A percentile compares a stretch with the other conserved stretches of the same genome.
These are phyloP conservation scores for Pseudonitzschia pungens DNA, from an alignment of 108 stramenopile genomes.

Conservation along the genomic window DNA sequence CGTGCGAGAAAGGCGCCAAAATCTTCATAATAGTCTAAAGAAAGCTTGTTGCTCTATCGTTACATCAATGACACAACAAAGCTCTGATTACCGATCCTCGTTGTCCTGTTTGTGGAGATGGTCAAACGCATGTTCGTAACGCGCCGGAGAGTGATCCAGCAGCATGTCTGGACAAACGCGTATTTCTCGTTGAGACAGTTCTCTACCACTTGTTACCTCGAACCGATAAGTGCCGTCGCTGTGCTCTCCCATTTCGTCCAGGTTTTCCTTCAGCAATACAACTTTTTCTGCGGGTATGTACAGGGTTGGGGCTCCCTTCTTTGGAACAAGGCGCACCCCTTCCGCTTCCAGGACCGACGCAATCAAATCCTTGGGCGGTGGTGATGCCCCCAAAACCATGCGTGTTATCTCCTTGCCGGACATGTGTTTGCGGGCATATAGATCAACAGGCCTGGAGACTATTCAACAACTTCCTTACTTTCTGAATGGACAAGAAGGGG, in stretches of 20 bases:
- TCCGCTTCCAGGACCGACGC: constrained; percentile 25
- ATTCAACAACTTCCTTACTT: constrained; percentile 29
- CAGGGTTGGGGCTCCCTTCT: constrained; percentile 38
- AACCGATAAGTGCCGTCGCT: not conserved
- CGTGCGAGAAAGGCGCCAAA: not conserved
- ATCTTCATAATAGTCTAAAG: not conserved
- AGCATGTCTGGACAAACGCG: constrained; percentile 40
- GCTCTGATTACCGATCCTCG: not conserved
- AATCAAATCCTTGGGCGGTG: constrained; percentile 21
- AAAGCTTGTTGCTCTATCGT: not conserved
- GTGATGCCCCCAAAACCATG: constrained; percentile 14
- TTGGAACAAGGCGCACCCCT: constrained; percentile 13
- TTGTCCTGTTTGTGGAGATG: constrained; percentile 19
- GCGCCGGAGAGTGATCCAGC: constrained; percentile 39
- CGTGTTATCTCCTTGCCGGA: constrained; percentile 10
- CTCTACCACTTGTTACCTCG: not conserved
- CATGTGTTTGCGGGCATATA: constrained; percentile 14
- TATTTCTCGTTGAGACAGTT: constrained; percentile 11
- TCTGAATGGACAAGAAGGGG: constrained; percentile 36
- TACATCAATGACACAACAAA: not conserved
- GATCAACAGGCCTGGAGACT: constrained; percentile 21
- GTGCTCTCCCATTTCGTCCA: constrained; percentile 1
- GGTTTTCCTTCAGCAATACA: constrained; percentile 29
- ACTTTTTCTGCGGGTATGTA: constrained; percentile 30
- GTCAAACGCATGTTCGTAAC: constrained; percentile 47